Conservation (phyloP, 768 basidiomycete genomes). For the Dioszegia aurantiaca region DNA sequence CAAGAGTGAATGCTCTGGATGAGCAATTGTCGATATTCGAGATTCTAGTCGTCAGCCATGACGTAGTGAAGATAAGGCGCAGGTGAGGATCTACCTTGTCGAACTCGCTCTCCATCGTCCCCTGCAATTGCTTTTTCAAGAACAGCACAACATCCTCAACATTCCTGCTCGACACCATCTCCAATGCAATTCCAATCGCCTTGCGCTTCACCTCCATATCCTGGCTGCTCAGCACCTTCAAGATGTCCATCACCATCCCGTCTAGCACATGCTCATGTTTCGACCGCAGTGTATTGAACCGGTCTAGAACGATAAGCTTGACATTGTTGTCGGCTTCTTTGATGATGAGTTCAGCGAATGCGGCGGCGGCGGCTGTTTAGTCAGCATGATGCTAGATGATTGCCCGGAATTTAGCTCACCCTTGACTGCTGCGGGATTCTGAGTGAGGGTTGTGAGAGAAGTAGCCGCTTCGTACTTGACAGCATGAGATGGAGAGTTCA, state of each 20-base stretch:
- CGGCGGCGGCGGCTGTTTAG: constrained; percentile 73
- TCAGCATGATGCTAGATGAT: constrained; percentile 19
- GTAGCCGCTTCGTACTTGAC: constrained; percentile 98
- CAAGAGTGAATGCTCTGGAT: constrained; percentile 97
- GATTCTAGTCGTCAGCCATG: constrained; percentile 59
- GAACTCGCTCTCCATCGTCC: constrained; percentile 83
- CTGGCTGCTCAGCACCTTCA: constrained; percentile 78
- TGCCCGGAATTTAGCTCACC: constrained; percentile 56
- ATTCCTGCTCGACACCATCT: constrained; percentile 88
- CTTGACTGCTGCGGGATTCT: constrained; percentile 93
- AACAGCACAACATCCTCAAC: constrained; percentile 95
- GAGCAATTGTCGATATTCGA: constrained; percentile 91
- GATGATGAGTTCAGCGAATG: constrained; percentile 79
- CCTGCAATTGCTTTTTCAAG: constrained; percentile 95
- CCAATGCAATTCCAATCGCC: constrained; percentile 81
- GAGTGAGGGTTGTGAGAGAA: constrained; percentile 86
- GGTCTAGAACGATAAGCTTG: constrained; percentile 92
- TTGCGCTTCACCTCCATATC: constrained; percentile 96
- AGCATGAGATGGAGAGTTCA: constrained; percentile 82
- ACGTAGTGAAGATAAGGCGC: too few species aligned
- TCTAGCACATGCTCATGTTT: constrained; percentile 84
- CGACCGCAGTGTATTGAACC: constrained; percentile 73
- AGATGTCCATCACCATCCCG: constrained; percentile 88
- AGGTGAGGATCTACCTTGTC: constrained; percentile 78
- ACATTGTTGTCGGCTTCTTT: constrained; percentile 99